Evolutionary conservation across 805 yeast genomes (phyloP), one percentile per base, ranked within the genome.

Genomic region (Pichia deserticola): DNA sequence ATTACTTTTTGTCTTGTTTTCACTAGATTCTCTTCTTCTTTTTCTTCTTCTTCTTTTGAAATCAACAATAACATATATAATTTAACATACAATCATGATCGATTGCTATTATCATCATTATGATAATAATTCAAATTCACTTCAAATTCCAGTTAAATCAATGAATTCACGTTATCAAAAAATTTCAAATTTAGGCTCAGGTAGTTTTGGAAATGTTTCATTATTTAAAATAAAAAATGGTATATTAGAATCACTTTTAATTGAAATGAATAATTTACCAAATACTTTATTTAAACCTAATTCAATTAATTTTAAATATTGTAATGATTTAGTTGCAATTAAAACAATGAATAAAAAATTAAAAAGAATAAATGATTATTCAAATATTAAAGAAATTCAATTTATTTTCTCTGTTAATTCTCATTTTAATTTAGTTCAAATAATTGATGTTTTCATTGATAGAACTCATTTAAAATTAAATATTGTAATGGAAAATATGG

Each of bases 401-500:
- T 86, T 86, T 62, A 82, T 86, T 30, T 64, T 82, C 32, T 67
- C 84, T 0, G 76, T 89, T 27, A 82, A 87, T 1, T 74, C 86
- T 1, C 95, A 89, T 66, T 77, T 77, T 27, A 78, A 81, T 56
- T 68, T 92, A 48, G 82, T 90, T 20, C 86, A 82, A 57, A 75
- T 89, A 5, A 80, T 78, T 65, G 97, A 89, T 59, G 73, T 89
- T 61, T 88, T 90, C 59, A 74, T 87, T 50, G 97, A 92, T 67
- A 70, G 76, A 46, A 53, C 59, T 27, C 68, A 76, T 40, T 77
- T 71, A 54, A 78, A 79, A 57, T 71, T 89, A 49, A 89, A 88
- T 60, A 87, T 90, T 37, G 85, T 84, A 11, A 88, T 92, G 95
- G 98, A 92, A 64, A 76, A 84, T 29, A 79, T 90, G 89, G 86